Base-by-base conservation (phyloP, 345 rosid species). In the Brassica incana region DNA sequence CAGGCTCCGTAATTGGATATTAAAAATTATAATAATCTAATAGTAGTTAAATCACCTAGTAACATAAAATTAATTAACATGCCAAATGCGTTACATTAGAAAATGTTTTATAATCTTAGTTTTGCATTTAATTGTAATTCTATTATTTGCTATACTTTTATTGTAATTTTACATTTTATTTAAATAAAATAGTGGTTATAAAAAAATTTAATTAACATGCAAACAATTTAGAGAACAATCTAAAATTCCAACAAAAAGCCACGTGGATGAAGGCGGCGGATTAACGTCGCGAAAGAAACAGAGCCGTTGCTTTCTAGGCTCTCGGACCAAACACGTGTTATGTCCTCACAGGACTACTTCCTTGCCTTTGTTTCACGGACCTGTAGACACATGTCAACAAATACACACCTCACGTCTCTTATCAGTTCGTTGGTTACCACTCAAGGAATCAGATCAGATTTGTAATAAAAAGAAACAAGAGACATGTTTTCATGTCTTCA, bases 231-330 rank as follows among this genome's bases (percentile, higher is more conserved):
- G 54, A 45, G 54, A 45, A 25, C 48, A 76, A n/a, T 11, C 12
- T 18, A 50, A 45, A 56, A 32, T 54, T 43, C 33, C 52, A 18
- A 56, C 65, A 67, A 15, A 1, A 48, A 6, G 65, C 70, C 70
- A 74, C 82, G 82, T 74, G 35, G 35, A 0, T 40, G 36, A 14
- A 67, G 27, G 78, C 78, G 82, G 82, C 78, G 74, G 68, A 11
- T 20, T 61, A 61, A 67, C 82, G 70, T 50, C 70, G 82, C 18
- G 29, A 60, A 33, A 67, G 20, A 43, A 33, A 43, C 5, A 59
- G 63, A 67, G 64, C 64, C 64, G 74, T 73, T 40, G 65, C 70
- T 79, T 50, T 67, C 59, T 48, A 45, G 62, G 36, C 38, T 5
- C 2, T 16, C 5, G 0, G 33, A 63, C 62, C 66, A 29, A 2